phyloP scores from a whole-genome alignment of 2,329 filamentous ascomycete genomes.

The Cryoendolithus antarcticus region DNA sequence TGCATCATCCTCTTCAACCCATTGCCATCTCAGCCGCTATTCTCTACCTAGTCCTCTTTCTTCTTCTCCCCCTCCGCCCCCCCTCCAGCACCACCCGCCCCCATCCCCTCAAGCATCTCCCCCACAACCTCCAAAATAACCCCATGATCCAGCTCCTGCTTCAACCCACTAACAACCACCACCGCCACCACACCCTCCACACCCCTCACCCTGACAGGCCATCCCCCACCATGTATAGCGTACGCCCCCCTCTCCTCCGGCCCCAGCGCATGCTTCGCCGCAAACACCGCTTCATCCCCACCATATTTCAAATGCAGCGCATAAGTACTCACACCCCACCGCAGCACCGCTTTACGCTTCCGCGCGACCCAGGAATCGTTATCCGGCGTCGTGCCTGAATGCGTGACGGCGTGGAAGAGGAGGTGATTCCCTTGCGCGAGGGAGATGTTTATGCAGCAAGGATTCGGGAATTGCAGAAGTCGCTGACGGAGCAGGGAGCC shows the following conservation, averaged over 20 bases:
- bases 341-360: slow-evolving; percentile 59
- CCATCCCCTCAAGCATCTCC: slow-evolving; percentile 33
- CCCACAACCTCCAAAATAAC: slow-evolving; percentile 59
- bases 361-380: slow-evolving; percentile 43
- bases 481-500: slow-evolving; percentile 52
- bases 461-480: slow-evolving; percentile 43
- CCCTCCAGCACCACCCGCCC: slow-evolving; percentile 8
- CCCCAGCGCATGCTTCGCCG: slow-evolving; percentile 51
- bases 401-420: slow-evolving; percentile 58
- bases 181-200: slow-evolving; percentile 67
- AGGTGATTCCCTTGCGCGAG: slow-evolving; percentile 38
- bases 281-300: slow-evolving; percentile 53
- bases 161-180: slow-evolving; percentile 63
- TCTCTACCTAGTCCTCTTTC: slow-evolving; percentile 22
- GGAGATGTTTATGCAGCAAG: slow-evolving; percentile 52
- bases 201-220: slow-evolving; percentile 58
- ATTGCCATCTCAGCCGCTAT: no score
- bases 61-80: slow-evolving; percentile 16
- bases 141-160: slow-evolving; percentile 65
- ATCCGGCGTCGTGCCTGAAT: slow-evolving; percentile 56
- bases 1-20: not conserved
- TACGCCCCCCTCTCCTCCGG: slow-evolving; percentile 43
- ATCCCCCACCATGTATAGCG: slow-evolving; percentile 66
- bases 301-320: slow-evolving; percentile 55
- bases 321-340: slow-evolving; percentile 61